phyloP scores from a whole-genome alignment of 2,329 filamentous ascomycete species.

The Phialophora tarda region DNA sequence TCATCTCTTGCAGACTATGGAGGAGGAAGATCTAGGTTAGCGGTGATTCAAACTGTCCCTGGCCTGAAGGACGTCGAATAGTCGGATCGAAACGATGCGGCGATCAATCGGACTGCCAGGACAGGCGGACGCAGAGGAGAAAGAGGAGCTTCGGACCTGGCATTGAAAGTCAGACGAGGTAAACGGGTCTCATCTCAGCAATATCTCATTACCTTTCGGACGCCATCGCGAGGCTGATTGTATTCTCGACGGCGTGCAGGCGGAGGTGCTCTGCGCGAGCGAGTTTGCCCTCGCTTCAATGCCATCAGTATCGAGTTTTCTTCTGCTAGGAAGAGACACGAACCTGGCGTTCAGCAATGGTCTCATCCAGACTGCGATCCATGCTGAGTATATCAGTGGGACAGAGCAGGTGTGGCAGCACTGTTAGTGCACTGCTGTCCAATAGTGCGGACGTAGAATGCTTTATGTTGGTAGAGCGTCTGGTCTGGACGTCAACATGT shows the following conservation, averaged over 20 bases:
- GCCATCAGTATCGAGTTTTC: constrained; percentile 16
- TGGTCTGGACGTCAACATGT: background rate
- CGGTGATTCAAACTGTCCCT: constrained; percentile 48
- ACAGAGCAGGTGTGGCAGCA: background rate
- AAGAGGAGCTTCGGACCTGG: constrained; percentile 35
- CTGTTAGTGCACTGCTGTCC: background rate
- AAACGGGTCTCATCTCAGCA: constrained; percentile 47
- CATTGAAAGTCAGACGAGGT: constrained; percentile 42
- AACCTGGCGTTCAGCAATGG: constrained; percentile 67
- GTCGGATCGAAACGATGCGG: constrained; percentile 38
- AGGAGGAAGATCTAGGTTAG: constrained; percentile 51
- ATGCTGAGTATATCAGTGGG: constrained; percentile 47
- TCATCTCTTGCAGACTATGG: constrained; percentile 55
- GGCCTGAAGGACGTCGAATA: constrained; percentile 45
- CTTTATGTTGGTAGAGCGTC: background rate
- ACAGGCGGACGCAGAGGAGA: constrained; percentile 31
- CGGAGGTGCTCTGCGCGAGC: constrained; percentile 45
- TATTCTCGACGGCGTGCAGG: constrained; percentile 50
- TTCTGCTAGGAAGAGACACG: constrained; percentile 37
- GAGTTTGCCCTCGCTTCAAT: constrained; percentile 25
- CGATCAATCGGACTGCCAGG: constrained; percentile 33
- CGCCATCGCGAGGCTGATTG: constrained; percentile 76
- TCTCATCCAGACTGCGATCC: constrained; percentile 70
- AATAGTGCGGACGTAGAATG: background rate
- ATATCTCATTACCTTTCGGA: constrained; percentile 75